Evolutionary conservation across 768 basidiomycete species (phyloP).

Genomic region (Lepiota venenata): DNA sequence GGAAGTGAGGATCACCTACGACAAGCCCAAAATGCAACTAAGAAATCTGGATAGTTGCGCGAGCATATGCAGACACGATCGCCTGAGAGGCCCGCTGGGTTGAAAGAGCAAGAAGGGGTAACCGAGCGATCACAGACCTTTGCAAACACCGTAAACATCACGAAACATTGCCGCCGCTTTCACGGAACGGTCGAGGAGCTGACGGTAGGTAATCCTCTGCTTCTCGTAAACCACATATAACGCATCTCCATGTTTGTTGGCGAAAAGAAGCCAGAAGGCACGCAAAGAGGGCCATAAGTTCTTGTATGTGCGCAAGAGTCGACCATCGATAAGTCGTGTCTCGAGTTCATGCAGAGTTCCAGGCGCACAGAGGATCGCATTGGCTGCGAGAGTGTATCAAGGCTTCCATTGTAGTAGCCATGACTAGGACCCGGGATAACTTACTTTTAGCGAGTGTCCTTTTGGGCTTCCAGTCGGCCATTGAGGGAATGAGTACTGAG

Average conservation of each 20-base stretch:
- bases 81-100: conserved; percentile 16
- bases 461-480: conserved; percentile 28
- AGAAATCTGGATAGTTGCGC: conserved; percentile 46
- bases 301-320: conserved; percentile 48
- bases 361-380: conserved; percentile 35
- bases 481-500: neutral
- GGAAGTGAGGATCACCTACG: conserved; percentile 24
- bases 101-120: neutral
- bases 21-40: conserved; percentile 47
- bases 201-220: conserved; percentile 38
- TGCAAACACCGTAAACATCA: conserved; percentile 42
- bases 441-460: conserved; percentile 27
- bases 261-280: conserved; percentile 41
- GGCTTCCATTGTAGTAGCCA: no score
- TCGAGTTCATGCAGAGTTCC: conserved; percentile 41
- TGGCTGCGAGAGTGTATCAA: conserved; percentile 19
- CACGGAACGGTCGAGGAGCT: conserved; percentile 33
- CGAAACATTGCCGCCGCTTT: conserved; percentile 33
- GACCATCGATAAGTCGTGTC: conserved; percentile 39
- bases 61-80: conserved; percentile 45
- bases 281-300: conserved; percentile 47
- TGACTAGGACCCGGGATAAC: neutral
- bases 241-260: conserved; percentile 30
- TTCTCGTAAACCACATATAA: conserved; percentile 50
- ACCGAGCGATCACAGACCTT: conserved; percentile 26